Conservation (phyloP, 1,284 basidiomycete species). For the Malassezia cuniculi region DNA sequence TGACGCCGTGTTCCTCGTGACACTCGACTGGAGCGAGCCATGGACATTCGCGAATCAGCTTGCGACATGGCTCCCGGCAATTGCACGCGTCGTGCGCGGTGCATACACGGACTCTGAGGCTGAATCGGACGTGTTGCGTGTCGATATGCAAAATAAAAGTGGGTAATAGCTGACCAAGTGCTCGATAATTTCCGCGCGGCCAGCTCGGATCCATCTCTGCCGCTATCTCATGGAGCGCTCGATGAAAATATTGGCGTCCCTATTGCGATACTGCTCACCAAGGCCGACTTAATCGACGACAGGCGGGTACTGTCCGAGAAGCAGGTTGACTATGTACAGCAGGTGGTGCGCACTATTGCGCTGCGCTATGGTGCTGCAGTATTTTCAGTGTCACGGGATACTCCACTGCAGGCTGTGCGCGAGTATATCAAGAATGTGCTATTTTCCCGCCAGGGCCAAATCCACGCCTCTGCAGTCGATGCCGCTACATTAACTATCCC, state of each 20-base stretch:
- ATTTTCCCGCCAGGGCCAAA: constrained; percentile 53
- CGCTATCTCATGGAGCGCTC: constrained; percentile 23
- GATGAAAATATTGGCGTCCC: constrained; percentile 58
- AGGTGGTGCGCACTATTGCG: constrained; percentile 78
- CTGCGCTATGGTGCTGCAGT: constrained; percentile 82
- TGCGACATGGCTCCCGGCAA: constrained; percentile 59
- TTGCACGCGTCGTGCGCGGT: constrained; percentile 7
- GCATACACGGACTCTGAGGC: constrained; percentile 49
- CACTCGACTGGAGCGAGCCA: constrained; percentile 89
- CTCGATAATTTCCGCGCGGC: constrained; percentile 47
- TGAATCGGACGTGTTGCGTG: constrained; percentile 22
- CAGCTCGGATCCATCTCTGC: constrained; percentile 29
- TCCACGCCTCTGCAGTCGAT: constrained; percentile 80
- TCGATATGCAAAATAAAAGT: constrained; percentile 68
- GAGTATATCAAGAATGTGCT: constrained; percentile 75
- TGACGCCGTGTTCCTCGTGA: constrained; percentile 71
- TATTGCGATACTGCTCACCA: constrained; percentile 79
- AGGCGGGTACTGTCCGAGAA: constrained; percentile 60
- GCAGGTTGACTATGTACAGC: constrained; percentile 85
- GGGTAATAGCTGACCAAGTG: constrained; percentile 44
- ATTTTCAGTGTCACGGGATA: constrained; percentile 70
- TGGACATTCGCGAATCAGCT: constrained; percentile 82
- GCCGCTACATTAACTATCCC: constrained; percentile 82
- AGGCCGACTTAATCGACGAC: constrained; percentile 45
- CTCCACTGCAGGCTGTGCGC: constrained; percentile 65